Base-by-base conservation (phyloP, 1,284 basidiomycete genomes). In the Abortiporus biennis region DNA sequence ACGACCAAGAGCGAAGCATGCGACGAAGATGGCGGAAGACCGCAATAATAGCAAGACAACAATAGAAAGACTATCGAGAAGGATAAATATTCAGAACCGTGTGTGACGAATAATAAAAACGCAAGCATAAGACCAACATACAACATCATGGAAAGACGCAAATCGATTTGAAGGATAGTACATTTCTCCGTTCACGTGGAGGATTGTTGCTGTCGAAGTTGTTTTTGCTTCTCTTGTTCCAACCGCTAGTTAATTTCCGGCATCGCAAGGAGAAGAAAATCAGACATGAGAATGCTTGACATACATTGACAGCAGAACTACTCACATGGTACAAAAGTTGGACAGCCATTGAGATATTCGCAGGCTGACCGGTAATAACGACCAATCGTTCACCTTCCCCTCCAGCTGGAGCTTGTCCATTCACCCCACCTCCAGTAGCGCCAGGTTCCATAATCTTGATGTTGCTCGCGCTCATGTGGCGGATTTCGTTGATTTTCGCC, bases 371-470 rank as follows among this genome's bases (percentile, higher is more conserved):
- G 11, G 92, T 95, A 54, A 96, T 96, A 38, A 92, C 92, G 6
- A 97, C 92, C 55, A 97, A 64, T 52, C 94, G 69, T 65, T 97
- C 94, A 43, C 87, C 81, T 55, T 88, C 85, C 25, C 78, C 76
- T 17, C 80, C 84, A 4, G 83, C 75, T 40, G 85, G 77, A 2
- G 78, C 76, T 1, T 76, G 78, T 16, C 81, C 83, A 45, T 78
- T 81, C 55, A 77, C 63, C 11, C 77, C 77, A 2, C 75, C 72
- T 22, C 76, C 79, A 8, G 72, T 71, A n/a, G 87, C 89, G 35
- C 91, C 92, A 20, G 95, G 94, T 58, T 99, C 96, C 83, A 97
- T 97, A 46, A 99, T 97, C 66, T 97, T 94, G 66, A 99, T 98
- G 57, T 95, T 87, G 61, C 92, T 94, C 16, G 82, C 88, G 59